Evolutionary conservation across 331 rosid species (phyloP), one percentile per base, ranked within the genome.

Genomic region (Malus hybrid): DNA sequence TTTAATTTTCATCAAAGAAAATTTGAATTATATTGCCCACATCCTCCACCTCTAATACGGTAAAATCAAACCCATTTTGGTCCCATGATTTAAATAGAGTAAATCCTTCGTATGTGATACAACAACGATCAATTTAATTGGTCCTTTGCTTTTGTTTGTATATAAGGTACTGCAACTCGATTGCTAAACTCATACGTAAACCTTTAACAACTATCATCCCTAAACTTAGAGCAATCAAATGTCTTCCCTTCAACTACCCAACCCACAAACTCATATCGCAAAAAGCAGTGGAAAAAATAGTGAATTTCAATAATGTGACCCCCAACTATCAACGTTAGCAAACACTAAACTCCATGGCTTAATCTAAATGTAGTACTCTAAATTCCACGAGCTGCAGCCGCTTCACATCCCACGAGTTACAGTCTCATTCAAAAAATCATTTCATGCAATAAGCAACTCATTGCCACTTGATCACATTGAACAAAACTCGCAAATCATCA

Each of bases 201-300:
- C 14, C 14, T 5, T 9, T 26, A 29, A 64, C 15, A 14, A 6
- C 36, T 10, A 26, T 56, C 55, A 61, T 66, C 14, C 29, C 72
- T 53, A 44, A 77, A 64, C 44, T 53, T 77, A 81, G 48, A 64
- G 58, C 58, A 78, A 62, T 70, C 48, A 77, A 60, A 63, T 64
- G 28, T 55, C 34, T 36, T 39, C 62, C 22, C 32, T 60, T 74
- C 53, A 60, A 10, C 48, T 42, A 42, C 78, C 50, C 74, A 29
- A 72, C 56, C 68, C 66, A 16, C 11, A 14, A 78, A 10, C 11
- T 28, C 30, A 60, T 76, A 72, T 60, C 68, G 26, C 56, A 48
- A 19, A 63, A 39, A 20, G 19, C 68, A 34, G 30, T 5, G n/a
- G 33, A 33, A 28, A 57, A 42, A 42, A 1, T 42, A 15, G 48